Evolutionary conservation across 2,329 filamentous ascomycete genomes (phyloP).

Genomic region (Epicoccum sorghinum): DNA sequence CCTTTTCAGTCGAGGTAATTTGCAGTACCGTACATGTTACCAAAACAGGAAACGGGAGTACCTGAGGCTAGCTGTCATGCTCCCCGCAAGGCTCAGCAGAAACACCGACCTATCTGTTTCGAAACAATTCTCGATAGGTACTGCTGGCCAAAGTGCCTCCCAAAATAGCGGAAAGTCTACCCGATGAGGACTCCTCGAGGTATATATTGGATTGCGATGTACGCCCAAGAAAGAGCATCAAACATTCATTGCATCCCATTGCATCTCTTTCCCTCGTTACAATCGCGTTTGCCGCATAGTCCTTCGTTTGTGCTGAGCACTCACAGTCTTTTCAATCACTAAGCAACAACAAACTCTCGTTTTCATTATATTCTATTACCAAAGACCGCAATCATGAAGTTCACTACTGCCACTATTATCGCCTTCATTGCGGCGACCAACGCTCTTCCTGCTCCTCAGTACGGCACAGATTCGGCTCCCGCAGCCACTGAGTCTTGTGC

Average conservation of each 20-base stretch:
- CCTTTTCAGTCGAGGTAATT: conserved; percentile 1
- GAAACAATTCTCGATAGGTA: conserved; percentile 5
- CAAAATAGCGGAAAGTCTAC: background rate
- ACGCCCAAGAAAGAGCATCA: background rate
- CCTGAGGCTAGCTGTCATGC: background rate
- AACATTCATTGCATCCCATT: background rate
- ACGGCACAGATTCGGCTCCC: background rate
- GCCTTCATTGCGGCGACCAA: conserved; percentile 10
- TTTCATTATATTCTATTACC: background rate
- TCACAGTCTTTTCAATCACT: conserved; percentile 8
- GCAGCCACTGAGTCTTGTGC: conserved; percentile 13
- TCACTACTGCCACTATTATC: conserved; percentile 10
- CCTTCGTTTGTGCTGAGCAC: conserved; percentile 17
- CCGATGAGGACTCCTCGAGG: background rate
- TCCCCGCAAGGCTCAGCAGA: background rate
- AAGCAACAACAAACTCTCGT: background rate
- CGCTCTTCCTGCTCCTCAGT: conserved; percentile 10
- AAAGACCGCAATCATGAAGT: conserved; percentile 5
- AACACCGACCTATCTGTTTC: conserved; percentile 2
- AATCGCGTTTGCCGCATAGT: background rate
- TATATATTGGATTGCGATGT: background rate
- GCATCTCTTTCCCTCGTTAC: background rate
- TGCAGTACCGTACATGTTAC: background rate
- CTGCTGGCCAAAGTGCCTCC: conserved; percentile 2
- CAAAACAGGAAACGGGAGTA: conserved; percentile 1